A percentile compares a stretch with the other conserved stretches of the same genome.
phyloP scores from a whole-genome alignment of 495 filamentous ascomycete species.

The Hypoxylon crocopeplum region DNA sequence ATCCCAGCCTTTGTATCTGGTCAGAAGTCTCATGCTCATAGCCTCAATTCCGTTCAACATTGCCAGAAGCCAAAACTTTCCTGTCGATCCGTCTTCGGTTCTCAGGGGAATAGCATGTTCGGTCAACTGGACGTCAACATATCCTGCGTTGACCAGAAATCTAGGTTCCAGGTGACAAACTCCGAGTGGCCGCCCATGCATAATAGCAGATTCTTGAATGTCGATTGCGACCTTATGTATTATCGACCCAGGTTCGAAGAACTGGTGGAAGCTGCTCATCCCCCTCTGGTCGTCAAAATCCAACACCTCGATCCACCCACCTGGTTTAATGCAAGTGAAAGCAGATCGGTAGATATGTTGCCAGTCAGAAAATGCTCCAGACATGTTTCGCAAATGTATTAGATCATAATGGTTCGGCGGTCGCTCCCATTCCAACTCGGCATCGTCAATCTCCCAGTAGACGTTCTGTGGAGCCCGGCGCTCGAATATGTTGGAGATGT shows the following conservation, averaged over 20 bases:
- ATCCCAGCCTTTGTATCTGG: conserved; percentile 63
- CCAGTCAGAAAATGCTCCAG: conserved; percentile 71
- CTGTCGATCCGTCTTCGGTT: conserved; percentile 59
- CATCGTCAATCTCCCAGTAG: conserved; percentile 74
- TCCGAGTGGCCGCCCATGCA: conserved; percentile 57
- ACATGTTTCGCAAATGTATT: conserved; percentile 68
- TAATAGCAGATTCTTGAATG: conserved; percentile 48
- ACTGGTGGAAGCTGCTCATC: conserved; percentile 46
- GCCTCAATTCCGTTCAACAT: conserved; percentile 72
- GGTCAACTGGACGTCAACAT: conserved; percentile 63
- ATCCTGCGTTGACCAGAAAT: conserved; percentile 62
- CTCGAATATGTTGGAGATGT: conserved; percentile 66
- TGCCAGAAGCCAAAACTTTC: conserved; percentile 71
- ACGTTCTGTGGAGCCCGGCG: conserved; percentile 66
- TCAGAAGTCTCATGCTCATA: conserved; percentile 64
- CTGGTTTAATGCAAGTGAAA: conserved; percentile 64
- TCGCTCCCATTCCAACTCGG: conserved; percentile 64
- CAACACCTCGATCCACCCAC: conserved; percentile 70
- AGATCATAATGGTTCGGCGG: conserved; percentile 66
- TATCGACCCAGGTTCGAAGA: conserved; percentile 49
- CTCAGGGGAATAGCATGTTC: conserved; percentile 67
- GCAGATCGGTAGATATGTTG: conserved; percentile 64
- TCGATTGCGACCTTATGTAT: conserved; percentile 44
- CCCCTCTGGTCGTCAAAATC: conserved; percentile 59
- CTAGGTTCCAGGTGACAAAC: conserved; percentile 60